Percentiles rank a stretch among this genome's conserved stretches.
These are phyloP conservation scores for Acanthamoeba sp. DNA, from an alignment of 208 protist species.

Conservation along the genomic window DNA sequence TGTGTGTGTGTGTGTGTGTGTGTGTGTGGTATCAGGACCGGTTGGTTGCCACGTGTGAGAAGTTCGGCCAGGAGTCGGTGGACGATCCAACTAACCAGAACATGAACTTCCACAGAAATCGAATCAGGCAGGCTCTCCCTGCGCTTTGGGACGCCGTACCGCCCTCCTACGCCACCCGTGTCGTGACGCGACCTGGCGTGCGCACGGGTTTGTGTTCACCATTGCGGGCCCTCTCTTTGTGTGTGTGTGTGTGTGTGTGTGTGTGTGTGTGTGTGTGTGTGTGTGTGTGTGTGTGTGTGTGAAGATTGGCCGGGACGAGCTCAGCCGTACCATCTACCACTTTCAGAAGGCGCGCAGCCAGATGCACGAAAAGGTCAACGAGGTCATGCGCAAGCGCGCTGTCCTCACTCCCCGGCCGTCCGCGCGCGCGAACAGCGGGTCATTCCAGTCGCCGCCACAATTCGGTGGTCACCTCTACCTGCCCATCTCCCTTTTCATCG, in stretches of 20 bases:
- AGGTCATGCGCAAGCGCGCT: not conserved
- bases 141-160: not conserved
- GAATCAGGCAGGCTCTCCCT: not conserved
- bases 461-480: conserved; percentile 4
- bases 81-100: not conserved
- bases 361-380: not conserved
- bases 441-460: not conserved
- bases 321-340: conserved; percentile 20
- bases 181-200: too few relatives aligned
- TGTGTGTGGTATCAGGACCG: not conserved
- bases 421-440: not conserved
- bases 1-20: not conserved
- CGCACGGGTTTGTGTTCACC: too few relatives aligned
- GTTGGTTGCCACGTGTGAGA: not conserved
- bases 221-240: too few relatives aligned
- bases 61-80: not conserved
- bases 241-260: too few relatives aligned
- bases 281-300: not conserved
- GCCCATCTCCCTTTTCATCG: not conserved
- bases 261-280: not conserved
- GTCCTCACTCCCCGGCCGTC: too few relatives aligned
- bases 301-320: not conserved
- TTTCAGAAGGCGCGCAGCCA: conserved; percentile 17
- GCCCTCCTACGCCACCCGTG: too few relatives aligned
- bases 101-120: not conserved